These are phyloP conservation scores for Circinella umbellata DNA, from an alignment of 371 early-diverging fungal species.

Conservation along the genomic window DNA sequence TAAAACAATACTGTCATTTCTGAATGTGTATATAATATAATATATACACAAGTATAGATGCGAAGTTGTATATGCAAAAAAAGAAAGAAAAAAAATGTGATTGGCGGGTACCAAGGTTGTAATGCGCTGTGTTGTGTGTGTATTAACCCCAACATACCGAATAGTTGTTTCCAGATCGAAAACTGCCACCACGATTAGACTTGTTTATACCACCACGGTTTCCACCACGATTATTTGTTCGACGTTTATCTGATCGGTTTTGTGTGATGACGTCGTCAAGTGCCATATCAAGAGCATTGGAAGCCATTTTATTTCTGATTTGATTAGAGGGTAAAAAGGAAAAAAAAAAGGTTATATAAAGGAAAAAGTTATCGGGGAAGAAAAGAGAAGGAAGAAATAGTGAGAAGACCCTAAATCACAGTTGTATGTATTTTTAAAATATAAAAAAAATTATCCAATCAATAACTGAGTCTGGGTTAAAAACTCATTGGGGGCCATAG, in stretches of 20 bases:
- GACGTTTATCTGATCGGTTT: conserved; percentile 26
- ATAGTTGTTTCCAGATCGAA: conserved; percentile 25
- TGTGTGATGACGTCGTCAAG: conserved; percentile 57
- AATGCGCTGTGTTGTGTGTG: conserved; percentile 10
- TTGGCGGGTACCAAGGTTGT: conserved; percentile 2
- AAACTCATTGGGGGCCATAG: no score
- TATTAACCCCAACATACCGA: conserved; percentile 27
- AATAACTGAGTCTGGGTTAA: no score
- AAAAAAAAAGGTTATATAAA: not conserved
- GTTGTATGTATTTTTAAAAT: no score
- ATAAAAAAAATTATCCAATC: no score
- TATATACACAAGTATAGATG: no score
- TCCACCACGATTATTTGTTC: conserved; percentile 18
- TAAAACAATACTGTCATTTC: not conserved
- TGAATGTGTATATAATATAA: not conserved
- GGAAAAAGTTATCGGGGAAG: not conserved
- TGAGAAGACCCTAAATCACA: no score
- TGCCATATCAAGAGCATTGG: conserved; percentile 55
- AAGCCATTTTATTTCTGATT: conserved; percentile 23
- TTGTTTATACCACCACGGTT: conserved; percentile 22
- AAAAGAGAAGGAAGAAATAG: not conserved
- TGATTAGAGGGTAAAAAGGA: conserved; percentile 5
- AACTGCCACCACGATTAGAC: conserved; percentile 18
- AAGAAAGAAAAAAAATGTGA: no score
- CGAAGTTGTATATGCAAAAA: not conserved